Conservation (phyloP, 495 filamentous ascomycete species). For the Viridothelium virens region DNA sequence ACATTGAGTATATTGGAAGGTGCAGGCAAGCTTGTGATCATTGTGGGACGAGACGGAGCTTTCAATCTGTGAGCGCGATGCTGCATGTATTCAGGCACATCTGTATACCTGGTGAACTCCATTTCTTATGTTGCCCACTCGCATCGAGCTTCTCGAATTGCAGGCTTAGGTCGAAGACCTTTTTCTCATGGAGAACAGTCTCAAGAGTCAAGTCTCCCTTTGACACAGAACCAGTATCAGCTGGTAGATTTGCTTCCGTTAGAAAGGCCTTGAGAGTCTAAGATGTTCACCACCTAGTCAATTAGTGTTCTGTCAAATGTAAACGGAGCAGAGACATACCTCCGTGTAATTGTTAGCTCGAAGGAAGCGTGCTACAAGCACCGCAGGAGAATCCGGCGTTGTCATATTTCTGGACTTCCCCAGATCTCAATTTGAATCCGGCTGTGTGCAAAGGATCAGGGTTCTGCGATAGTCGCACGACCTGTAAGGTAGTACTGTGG, state of each 20-base stretch:
- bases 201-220: slow-evolving; percentile 53
- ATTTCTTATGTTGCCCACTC: slow-evolving; percentile 37
- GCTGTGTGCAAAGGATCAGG: too few relatives aligned
- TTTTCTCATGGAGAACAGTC: slow-evolving; percentile 57
- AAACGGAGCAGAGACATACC: slow-evolving; percentile 25
- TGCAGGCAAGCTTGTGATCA: slow-evolving; percentile 40
- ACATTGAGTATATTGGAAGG: slow-evolving; percentile 49
- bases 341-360: slow-evolving; percentile 52
- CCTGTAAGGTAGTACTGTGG: too few relatives aligned
- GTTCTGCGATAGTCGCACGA: too few relatives aligned
- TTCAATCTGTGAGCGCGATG: too few relatives aligned
- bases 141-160: slow-evolving; percentile 50
- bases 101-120: slow-evolving; percentile 45
- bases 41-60: slow-evolving; percentile 45
- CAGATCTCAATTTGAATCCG: background rate
- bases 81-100: background rate
- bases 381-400: slow-evolving; percentile 39
- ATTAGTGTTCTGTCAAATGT: slow-evolving; percentile 14
- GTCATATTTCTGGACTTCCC: slow-evolving; percentile 31
- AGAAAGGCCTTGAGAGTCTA: slow-evolving; percentile 54
- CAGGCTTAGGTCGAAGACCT: slow-evolving; percentile 49
- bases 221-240: slow-evolving; percentile 36
- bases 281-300: slow-evolving; percentile 12
- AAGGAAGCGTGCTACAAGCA: slow-evolving; percentile 57
- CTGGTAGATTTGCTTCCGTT: slow-evolving; percentile 51